Percentiles rank a stretch among this genome's conserved stretches.
phyloP scores from a whole-genome alignment of 805 yeast genomes.

The Blastobotrys chiropterorum region DNA sequence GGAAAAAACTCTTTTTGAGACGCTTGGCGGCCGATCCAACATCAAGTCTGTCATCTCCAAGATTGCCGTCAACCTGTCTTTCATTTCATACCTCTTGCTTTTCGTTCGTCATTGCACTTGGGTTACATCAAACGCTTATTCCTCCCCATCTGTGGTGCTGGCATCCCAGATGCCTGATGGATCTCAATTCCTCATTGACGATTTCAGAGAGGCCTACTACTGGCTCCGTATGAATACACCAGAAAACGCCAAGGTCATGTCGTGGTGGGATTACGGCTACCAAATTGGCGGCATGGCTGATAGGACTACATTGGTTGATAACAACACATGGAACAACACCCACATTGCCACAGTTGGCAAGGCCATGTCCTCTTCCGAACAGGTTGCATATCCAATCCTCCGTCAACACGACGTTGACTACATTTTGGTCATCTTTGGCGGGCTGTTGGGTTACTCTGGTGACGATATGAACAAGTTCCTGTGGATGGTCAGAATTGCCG shows the following conservation, averaged over 20 bases:
- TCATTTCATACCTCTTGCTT: slow-evolving; percentile 64
- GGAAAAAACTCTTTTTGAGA: slow-evolving; percentile 18
- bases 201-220: slow-evolving; percentile 96
- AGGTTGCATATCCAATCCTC: slow-evolving; percentile 80
- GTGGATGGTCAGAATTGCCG: slow-evolving; percentile 99
- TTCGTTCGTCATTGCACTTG: slow-evolving; percentile 94
- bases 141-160: slow-evolving; percentile 95
- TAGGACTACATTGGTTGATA: slow-evolving; percentile 95
- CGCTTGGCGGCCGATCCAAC: slow-evolving; percentile 15
- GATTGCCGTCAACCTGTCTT: slow-evolving; percentile 56
- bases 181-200: slow-evolving; percentile 78
- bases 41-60: slow-evolving; percentile 42
- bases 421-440: slow-evolving; percentile 89
- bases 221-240: slow-evolving; percentile 98
- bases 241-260: slow-evolving; percentile 92
- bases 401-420: slow-evolving; percentile 92
- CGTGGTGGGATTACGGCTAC: slow-evolving; percentile 99
- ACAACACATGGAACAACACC: slow-evolving; percentile 98
- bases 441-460: slow-evolving; percentile 86
- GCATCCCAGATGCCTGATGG: slow-evolving; percentile 85
- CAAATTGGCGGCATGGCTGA: slow-evolving; percentile 99
- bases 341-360: slow-evolving; percentile 99
- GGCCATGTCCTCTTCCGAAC: slow-evolving; percentile 90
- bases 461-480: slow-evolving; percentile 94
- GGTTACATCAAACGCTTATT: slow-evolving; percentile 93